Conservation (phyloP, 805 yeast genomes). For the Metschnikowia hibisci region DNA sequence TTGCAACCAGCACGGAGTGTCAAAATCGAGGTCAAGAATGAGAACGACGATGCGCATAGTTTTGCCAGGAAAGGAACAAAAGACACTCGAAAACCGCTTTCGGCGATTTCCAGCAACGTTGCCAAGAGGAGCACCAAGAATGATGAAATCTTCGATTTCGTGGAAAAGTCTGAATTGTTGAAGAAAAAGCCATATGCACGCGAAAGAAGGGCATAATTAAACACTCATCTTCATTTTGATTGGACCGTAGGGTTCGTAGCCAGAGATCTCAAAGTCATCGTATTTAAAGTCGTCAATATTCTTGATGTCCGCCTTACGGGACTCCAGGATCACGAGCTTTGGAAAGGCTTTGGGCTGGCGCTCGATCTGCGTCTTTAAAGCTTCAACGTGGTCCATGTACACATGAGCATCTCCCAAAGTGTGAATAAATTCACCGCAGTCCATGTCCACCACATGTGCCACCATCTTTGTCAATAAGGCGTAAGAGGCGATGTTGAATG, state of each 20-base stretch:
- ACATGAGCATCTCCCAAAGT: conserved; percentile 97
- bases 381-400: conserved; percentile 88
- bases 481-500: conserved; percentile 95
- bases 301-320: conserved; percentile 42
- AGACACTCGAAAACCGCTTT: neutral
- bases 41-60: neutral
- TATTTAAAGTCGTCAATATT: conserved; percentile 82
- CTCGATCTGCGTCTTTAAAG: conserved; percentile 71
- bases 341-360: conserved; percentile 84
- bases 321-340: conserved; percentile 62
- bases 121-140: neutral
- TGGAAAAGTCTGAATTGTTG: conserved; percentile 19
- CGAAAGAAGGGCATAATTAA: conserved; percentile 25
- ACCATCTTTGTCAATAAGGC: conserved; percentile 91
- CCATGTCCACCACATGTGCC: conserved; percentile 92
- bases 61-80: neutral
- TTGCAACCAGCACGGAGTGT: conserved; percentile 4
- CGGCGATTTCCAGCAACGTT: conserved; percentile 1
- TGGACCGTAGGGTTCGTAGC: conserved; percentile 75
- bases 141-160: conserved; percentile 39
- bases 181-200: conserved; percentile 3
- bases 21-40: conserved; percentile 3
- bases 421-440: conserved; percentile 92
- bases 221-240: conserved; percentile 98
- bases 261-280: conserved; percentile 81